A percentile compares a stretch with the other conserved stretches of the same genome.
Evolutionary conservation across 352 stramenopile species (phyloP).

Genomic region (Pythium myriotylum): DNA sequence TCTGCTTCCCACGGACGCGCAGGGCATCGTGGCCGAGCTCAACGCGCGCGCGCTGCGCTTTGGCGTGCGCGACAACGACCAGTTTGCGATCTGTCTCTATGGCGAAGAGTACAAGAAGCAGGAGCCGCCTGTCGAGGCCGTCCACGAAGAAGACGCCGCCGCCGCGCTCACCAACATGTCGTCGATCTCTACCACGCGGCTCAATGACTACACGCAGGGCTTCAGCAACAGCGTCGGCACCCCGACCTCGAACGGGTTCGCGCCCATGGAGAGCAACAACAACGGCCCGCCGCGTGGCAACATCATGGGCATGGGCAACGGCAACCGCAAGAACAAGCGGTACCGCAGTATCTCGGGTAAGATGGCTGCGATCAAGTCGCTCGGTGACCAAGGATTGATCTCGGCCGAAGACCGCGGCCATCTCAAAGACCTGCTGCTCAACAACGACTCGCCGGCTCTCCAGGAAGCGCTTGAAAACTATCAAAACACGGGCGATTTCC

Average conservation of each 20-base stretch:
- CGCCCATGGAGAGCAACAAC: constrained; percentile 11
- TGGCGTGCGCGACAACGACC: constrained; percentile 78
- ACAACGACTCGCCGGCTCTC: constrained; percentile 75
- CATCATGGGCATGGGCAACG: constrained; percentile 21
- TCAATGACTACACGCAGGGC: constrained; percentile 21
- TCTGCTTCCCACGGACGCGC: constrained; percentile 53
- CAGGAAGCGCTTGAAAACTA: constrained; percentile 78
- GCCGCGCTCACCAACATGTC: constrained; percentile 22
- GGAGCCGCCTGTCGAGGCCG: neutral
- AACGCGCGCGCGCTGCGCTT: constrained; percentile 76
- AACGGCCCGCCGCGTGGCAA: constrained; percentile 20
- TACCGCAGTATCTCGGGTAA: constrained; percentile 80
- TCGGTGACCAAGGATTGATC: constrained; percentile 75
- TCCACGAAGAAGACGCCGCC: constrained; percentile 2
- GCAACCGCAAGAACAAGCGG: constrained; percentile 58
- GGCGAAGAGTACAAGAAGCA: constrained; percentile 63
- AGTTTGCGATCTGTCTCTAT: constrained; percentile 67
- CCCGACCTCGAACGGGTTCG: neutral
- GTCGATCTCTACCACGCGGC: constrained; percentile 9
- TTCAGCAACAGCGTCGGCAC: constrained; percentile 1
- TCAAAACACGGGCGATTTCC: constrained; percentile 79
- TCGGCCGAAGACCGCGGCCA: constrained; percentile 67
- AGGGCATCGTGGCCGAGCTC: constrained; percentile 68
- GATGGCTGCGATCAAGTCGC: constrained; percentile 82
- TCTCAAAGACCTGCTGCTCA: constrained; percentile 77